phyloP scores from a whole-genome alignment of 2,329 filamentous ascomycete species.

The Botrytis tulipae region DNA sequence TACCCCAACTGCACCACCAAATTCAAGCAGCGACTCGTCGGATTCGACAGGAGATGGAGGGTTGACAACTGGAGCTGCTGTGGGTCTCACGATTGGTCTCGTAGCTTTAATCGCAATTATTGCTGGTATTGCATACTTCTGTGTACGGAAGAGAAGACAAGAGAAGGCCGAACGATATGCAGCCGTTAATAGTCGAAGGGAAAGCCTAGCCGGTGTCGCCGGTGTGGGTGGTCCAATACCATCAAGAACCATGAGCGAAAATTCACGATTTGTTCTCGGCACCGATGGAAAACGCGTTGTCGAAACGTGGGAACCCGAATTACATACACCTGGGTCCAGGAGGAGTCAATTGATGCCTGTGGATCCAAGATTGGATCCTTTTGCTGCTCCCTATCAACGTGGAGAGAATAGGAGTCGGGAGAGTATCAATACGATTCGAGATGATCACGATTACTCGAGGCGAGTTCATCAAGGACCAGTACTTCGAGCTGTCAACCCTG shows the following conservation, averaged over 20 bases:
- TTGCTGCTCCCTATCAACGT: slow-evolving; percentile 54
- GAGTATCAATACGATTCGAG: slow-evolving; percentile 61
- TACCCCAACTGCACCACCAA: slow-evolving; percentile 44
- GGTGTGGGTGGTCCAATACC: slow-evolving; percentile 31
- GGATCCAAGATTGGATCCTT: slow-evolving; percentile 63
- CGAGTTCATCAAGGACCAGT: slow-evolving; percentile 47
- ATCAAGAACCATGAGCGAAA: slow-evolving; percentile 39
- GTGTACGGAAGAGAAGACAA: slow-evolving; percentile 46
- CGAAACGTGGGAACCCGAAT: slow-evolving; percentile 36
- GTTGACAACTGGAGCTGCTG: slow-evolving; percentile 49
- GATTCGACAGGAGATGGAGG: slow-evolving; percentile 29
- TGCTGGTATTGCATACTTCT: slow-evolving; percentile 43
- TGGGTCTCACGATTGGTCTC: slow-evolving; percentile 54
- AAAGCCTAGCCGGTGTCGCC: slow-evolving; percentile 21
- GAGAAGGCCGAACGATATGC: slow-evolving; percentile 41
- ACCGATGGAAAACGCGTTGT: slow-evolving; percentile 39
- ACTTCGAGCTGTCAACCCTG: slow-evolving; percentile 62
- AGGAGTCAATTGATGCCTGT: slow-evolving; percentile 57
- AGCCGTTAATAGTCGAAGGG: slow-evolving; percentile 27
- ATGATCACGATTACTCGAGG: slow-evolving; percentile 65
- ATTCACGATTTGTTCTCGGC: slow-evolving; percentile 39
- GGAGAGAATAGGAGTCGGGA: slow-evolving; percentile 58
- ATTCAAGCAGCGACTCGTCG: slow-evolving; percentile 23
- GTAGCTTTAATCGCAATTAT: slow-evolving; percentile 45
- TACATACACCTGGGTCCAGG: slow-evolving; percentile 37